Percentiles rank a stretch among this genome's conserved stretches.
phyloP scores from a whole-genome alignment of 371 early-diverging fungal genomes.

The Mortierella polycephala region DNA sequence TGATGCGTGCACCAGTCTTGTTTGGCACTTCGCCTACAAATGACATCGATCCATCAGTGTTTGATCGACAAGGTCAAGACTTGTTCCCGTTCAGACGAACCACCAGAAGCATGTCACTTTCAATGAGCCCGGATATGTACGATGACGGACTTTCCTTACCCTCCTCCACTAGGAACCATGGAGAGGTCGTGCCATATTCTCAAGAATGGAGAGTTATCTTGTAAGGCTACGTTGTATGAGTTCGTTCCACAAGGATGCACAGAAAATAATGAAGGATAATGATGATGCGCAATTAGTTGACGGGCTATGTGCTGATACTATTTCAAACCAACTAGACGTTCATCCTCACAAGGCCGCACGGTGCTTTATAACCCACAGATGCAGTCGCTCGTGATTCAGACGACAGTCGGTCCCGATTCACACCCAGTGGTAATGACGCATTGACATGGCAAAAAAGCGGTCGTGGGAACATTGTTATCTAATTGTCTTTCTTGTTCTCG shows the following conservation, averaged over 20 bases:
- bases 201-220: slow-evolving; percentile 65
- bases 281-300: no score
- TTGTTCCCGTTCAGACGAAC: slow-evolving; percentile 34
- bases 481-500: no score
- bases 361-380: slow-evolving; percentile 52
- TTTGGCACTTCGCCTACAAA: slow-evolving; percentile 17
- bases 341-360: slow-evolving; percentile 47
- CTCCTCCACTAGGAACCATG: slow-evolving; percentile 18
- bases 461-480: neutral
- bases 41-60: slow-evolving; percentile 2
- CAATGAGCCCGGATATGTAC: slow-evolving; percentile 57
- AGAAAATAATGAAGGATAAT: neutral
- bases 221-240: slow-evolving; percentile 43
- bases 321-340: slow-evolving; percentile 13
- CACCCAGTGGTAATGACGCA: slow-evolving; percentile 28
- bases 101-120: slow-evolving; percentile 58
- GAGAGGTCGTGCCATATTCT: slow-evolving; percentile 47
- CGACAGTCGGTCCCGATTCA: slow-evolving; percentile 28
- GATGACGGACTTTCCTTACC: slow-evolving; percentile 55
- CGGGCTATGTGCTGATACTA: no score
- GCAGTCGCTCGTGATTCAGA: slow-evolving; percentile 34
- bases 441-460: neutral
- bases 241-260: no score
- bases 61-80: slow-evolving; percentile 14
- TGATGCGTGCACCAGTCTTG: slow-evolving; percentile 32